Evolutionary conservation across 2,329 filamentous ascomycete species (phyloP).

Genomic region (Fusarium camptoceras): DNA sequence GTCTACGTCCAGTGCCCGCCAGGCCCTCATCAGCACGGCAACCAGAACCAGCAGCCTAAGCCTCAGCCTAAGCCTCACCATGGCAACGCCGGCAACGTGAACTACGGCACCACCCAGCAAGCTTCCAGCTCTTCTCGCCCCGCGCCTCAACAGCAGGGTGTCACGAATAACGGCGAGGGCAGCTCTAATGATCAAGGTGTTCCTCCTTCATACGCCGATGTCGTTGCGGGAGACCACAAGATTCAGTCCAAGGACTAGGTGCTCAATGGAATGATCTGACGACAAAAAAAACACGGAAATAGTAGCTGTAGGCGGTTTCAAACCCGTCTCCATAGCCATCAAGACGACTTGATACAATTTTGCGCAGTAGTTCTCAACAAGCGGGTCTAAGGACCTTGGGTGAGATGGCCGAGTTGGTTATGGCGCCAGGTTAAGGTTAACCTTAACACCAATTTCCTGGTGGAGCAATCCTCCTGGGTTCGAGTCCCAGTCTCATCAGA

Average conservation of each 20-base stretch:
- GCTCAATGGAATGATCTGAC: background rate
- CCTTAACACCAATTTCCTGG: slow-evolving; percentile 43
- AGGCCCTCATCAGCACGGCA: slow-evolving; percentile 50
- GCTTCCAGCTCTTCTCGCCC: slow-evolving; percentile 40
- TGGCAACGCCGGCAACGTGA: slow-evolving; percentile 48
- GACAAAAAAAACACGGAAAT: background rate
- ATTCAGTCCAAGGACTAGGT: slow-evolving; percentile 68
- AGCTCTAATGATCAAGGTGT: slow-evolving; percentile 57
- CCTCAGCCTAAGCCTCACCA: slow-evolving; percentile 50
- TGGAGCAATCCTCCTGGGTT: slow-evolving; percentile 47
- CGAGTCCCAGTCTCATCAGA: slow-evolving; percentile 46
- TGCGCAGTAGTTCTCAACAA: slow-evolving; percentile 19
- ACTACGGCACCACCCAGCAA: slow-evolving; percentile 61
- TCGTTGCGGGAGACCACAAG: slow-evolving; percentile 91
- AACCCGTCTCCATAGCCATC: background rate
- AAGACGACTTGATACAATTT: slow-evolving; percentile 19
- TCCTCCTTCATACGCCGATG: slow-evolving; percentile 91
- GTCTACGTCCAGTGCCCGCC: slow-evolving; percentile 74
- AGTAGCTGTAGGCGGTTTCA: background rate
- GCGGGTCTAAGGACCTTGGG: slow-evolving; percentile 33
- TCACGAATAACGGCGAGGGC: slow-evolving; percentile 56
- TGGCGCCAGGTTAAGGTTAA: slow-evolving; percentile 46
- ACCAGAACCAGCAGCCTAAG: slow-evolving; percentile 39
- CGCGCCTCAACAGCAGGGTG: slow-evolving; percentile 49
- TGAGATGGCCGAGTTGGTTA: slow-evolving; percentile 47